Base-by-base conservation (phyloP, 106 monocot species). In the Gastrodia elata region DNA sequence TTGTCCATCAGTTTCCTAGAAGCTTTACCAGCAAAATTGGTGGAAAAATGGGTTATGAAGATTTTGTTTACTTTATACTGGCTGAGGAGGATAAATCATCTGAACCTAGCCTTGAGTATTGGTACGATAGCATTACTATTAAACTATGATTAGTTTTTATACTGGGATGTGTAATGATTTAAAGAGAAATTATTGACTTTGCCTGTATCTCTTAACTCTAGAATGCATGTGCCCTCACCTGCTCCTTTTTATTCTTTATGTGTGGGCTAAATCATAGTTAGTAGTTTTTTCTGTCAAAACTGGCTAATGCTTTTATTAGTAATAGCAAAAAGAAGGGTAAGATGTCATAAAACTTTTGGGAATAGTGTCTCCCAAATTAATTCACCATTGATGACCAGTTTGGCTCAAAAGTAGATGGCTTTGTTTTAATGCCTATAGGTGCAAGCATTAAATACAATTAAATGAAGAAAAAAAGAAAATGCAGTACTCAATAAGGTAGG, bases 1-100 rank as follows among this genome's bases (percentile, higher is more conserved):
- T 22, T 61, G 61, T 22, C 5, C 32, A 61, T 20, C 77, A 96
- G 96, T 70, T 96, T 58, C 89, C 96, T 64, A 80, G 92, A 71
- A 96, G 85, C 42, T 96, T 96, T 67, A 96, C 87, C 68, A 90
- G 92, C 73, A 90, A 82, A 18, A 73, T 79, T 36, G 92, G 90
- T 82, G 96, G 96, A 36, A 96, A 96, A 81, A 92, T 96, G 96
- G 87, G 89, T 57, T 96, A 96, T 70, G 96, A 96, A 81, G 96
- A 96, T 79, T 96, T 96, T 84, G 96, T 96, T 73, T 90, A 92
- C 65, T 96, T 96, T 67, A 90, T 96, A 39, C 81, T 92, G 38
- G 79, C 96, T 24, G 96, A 96, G 74, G 96, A 96, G 55, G 92
- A 96, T 74, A 96, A 96, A 82, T 90, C 96, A 65, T 92, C 92